A percentile compares a stretch with the other conserved stretches of the same genome.
Conservation (phyloP, 2,329 filamentous ascomycete species). For the Hypoxylon sp. region DNA sequence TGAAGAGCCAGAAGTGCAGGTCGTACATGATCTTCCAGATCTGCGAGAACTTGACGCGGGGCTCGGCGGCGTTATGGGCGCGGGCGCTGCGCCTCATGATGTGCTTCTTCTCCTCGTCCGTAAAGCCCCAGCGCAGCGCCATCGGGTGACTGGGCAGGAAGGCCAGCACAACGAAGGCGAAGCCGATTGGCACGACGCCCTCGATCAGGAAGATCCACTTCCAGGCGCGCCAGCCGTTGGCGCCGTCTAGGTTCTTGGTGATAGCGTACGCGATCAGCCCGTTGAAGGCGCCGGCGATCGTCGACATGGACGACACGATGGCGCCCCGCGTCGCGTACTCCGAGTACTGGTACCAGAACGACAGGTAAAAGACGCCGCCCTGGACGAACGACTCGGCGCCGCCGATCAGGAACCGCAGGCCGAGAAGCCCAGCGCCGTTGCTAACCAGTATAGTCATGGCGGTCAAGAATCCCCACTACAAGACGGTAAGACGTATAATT, state of each 20-base stretch:
- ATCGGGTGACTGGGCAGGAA: constrained; percentile 40
- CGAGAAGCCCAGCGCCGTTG: constrained; percentile 34
- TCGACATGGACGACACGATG: constrained; percentile 40
- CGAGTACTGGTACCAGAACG: constrained; percentile 46
- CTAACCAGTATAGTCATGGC: constrained; percentile 37
- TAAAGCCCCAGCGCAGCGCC: constrained; percentile 38
- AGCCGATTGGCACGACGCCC: constrained; percentile 41
- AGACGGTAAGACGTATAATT: constrained; percentile 24
- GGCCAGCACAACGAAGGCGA: constrained; percentile 39
- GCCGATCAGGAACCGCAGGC: constrained; percentile 41
- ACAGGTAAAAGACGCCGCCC: constrained; percentile 45
- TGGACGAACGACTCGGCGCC: constrained; percentile 44
- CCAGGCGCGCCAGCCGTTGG: constrained; percentile 43
- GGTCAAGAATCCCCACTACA: constrained; percentile 45
- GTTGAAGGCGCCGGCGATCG: constrained; percentile 45
- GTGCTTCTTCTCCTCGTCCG: constrained; percentile 37
- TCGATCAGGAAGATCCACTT: constrained; percentile 46
- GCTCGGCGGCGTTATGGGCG: constrained; percentile 42
- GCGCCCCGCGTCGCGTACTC: constrained; percentile 45
- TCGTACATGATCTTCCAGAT: constrained; percentile 41
- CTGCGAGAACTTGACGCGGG: constrained; percentile 25
- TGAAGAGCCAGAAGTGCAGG: constrained; percentile 45
- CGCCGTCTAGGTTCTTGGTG: constrained; percentile 37
- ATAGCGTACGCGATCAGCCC: constrained; percentile 45
- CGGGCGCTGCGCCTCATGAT: constrained; percentile 36